Evolutionary conservation across 1,284 basidiomycete species (phyloP).

Genomic region (Austroboletus niveus): DNA sequence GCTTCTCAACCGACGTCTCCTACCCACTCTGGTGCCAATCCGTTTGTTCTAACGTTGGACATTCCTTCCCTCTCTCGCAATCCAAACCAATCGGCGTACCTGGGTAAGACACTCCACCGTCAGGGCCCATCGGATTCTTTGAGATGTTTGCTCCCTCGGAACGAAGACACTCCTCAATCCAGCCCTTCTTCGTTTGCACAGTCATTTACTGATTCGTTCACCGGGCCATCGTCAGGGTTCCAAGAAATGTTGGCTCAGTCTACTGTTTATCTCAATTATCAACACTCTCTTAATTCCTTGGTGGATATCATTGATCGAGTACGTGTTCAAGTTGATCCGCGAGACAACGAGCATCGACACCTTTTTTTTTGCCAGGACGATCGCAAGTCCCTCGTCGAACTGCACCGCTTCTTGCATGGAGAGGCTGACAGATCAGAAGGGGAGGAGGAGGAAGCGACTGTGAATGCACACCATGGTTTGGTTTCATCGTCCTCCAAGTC

Average conservation of each 20-base stretch:
- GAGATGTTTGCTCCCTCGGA: constrained; percentile 41
- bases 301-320: constrained; percentile 75
- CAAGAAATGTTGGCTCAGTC: constrained; percentile 33
- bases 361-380: constrained; percentile 53
- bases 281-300: constrained; percentile 73
- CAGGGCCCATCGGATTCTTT: constrained; percentile 58
- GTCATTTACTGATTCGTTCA: constrained; percentile 19
- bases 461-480: constrained; percentile 24
- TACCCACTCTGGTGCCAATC: constrained; percentile 6
- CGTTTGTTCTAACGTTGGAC: constrained; percentile 20
- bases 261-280: constrained; percentile 68
- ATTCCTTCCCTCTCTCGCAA: constrained; percentile 36
- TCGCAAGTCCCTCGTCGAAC: constrained; percentile 64
- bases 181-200: constrained; percentile 22
- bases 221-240: constrained; percentile 16
- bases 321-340: constrained; percentile 26
- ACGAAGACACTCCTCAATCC: constrained; percentile 21
- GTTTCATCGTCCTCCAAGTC: constrained; percentile 39
- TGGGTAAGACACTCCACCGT: constrained; percentile 42
- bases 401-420: constrained; percentile 64
- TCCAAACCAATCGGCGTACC: constrained; percentile 49
- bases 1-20: constrained; percentile 23
- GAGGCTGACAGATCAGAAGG: constrained; percentile 20
- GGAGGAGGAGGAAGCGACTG: constrained; percentile 24
- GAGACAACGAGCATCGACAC: too few species aligned